These are phyloP conservation scores for Carex arenaria DNA, from an alignment of 202 grass and related monocot species.

Conservation along the genomic window DNA sequence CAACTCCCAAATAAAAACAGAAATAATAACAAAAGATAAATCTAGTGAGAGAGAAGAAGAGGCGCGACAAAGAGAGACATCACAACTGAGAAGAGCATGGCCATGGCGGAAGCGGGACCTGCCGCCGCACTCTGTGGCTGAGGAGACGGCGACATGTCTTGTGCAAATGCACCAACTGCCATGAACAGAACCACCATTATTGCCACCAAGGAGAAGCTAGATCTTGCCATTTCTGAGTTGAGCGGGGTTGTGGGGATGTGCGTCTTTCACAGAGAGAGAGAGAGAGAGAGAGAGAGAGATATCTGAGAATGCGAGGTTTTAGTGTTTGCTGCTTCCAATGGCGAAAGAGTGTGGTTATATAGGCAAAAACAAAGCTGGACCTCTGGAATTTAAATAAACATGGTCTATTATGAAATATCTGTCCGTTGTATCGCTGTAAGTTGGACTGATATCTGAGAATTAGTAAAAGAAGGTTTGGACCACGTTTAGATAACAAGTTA, in stretches of 20 bases:
- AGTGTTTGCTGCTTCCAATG: neutral
- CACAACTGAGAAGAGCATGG: slow-evolving; percentile 24
- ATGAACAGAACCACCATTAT: slow-evolving; percentile 22
- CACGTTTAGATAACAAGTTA: neutral
- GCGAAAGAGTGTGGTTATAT: neutral
- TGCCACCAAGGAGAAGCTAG: slow-evolving; percentile 21
- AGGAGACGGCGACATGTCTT: slow-evolving; percentile 36
- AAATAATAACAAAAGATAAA: slow-evolving; percentile 4
- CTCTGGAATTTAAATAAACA: neutral
- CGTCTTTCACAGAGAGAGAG: neutral
- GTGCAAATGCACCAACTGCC: slow-evolving; percentile 25
- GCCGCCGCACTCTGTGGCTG: slow-evolving; percentile 28
- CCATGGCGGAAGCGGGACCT: slow-evolving; percentile 27
- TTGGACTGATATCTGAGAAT: neutral
- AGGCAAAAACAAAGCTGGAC: neutral
- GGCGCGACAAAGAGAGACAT: slow-evolving; percentile 31
- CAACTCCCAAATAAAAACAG: neutral
- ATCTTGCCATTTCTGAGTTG: slow-evolving; percentile 15
- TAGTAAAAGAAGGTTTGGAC: neutral
- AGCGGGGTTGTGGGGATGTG: neutral
- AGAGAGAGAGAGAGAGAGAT: neutral
- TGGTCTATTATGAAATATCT: neutral
- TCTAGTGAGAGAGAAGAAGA: slow-evolving; percentile 25
- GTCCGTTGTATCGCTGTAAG: neutral
- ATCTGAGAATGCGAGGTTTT: neutral